phyloP scores from a whole-genome alignment of 1,284 basidiomycete genomes.

The Rhodotorula mucilaginosa region DNA sequence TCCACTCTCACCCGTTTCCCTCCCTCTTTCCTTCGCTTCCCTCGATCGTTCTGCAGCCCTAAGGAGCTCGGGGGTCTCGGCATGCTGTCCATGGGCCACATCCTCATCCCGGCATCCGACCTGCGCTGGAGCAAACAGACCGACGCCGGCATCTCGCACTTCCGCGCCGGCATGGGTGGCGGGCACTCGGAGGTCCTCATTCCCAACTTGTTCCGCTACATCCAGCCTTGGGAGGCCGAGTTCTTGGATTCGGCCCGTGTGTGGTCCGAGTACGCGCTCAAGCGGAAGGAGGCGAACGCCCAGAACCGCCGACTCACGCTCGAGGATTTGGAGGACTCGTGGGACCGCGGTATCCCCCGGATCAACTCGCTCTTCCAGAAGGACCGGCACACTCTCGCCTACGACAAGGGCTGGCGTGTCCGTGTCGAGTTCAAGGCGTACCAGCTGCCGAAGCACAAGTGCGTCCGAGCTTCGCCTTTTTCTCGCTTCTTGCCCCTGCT shows the following conservation, averaged over 20 bases:
- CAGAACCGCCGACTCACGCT: constrained; percentile 74
- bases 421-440: constrained; percentile 98
- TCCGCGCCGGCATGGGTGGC: constrained; percentile 51
- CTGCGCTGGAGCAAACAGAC: constrained; percentile 98
- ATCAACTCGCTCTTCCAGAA: constrained; percentile 98
- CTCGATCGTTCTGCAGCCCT: neutral
- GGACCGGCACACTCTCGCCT: constrained; percentile 66
- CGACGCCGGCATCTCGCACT: constrained; percentile 65
- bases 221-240: constrained; percentile 98
- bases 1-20: neutral
- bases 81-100: constrained; percentile 99
- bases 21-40: too few relatives aligned
- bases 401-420: constrained; percentile 74
- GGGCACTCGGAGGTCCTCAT: constrained; percentile 58
- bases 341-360: constrained; percentile 91
- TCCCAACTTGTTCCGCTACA: constrained; percentile 95
- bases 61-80: constrained; percentile 93
- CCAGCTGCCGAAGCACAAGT: constrained; percentile 69
- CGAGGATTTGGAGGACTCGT: constrained; percentile 48
- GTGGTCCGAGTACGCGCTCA: constrained; percentile 99
- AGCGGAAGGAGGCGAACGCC: constrained; percentile 96
- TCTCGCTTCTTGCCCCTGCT: constrained; percentile 19
- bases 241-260: constrained; percentile 97
- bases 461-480: constrained; percentile 54
- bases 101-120: constrained; percentile 95